Conservation (phyloP, 2,329 filamentous ascomycete species). For the Fusarium veterinarium region DNA sequence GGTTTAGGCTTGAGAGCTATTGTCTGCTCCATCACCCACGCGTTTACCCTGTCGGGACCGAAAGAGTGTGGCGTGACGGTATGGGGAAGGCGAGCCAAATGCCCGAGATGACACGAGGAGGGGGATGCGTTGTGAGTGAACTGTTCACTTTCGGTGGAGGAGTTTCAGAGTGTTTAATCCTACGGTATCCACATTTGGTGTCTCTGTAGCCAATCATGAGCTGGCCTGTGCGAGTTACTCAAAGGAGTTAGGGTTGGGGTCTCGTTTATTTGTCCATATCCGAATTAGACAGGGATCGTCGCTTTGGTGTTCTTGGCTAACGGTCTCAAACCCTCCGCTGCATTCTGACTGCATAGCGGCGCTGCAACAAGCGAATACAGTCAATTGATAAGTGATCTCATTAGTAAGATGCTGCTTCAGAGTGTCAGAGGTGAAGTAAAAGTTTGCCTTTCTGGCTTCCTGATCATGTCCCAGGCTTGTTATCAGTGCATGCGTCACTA, state of each 20-base stretch:
- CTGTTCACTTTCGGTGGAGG: background rate
- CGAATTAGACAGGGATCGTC: background rate
- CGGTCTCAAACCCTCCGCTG: background rate
- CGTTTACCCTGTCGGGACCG: background rate
- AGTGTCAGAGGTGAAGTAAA: accelerated
- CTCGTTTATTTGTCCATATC: background rate
- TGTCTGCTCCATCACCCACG: background rate
- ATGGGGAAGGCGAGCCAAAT: background rate
- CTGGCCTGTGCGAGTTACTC: constrained; percentile 23
- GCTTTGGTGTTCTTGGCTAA: background rate
- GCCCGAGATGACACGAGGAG: background rate
- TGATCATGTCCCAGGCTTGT: background rate
- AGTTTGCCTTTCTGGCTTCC: background rate
- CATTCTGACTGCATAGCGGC: background rate
- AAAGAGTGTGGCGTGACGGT: background rate
- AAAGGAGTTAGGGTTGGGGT: constrained; percentile 2
- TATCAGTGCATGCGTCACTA: background rate
- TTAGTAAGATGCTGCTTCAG: background rate
- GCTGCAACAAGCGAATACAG: background rate
- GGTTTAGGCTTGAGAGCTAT: background rate
- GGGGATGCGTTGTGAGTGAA: constrained; percentile 4
- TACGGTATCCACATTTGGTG: background rate
- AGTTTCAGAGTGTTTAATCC: background rate
- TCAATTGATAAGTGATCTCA: background rate
- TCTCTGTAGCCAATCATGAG: constrained; percentile 7